Evolutionary conservation across 2,329 filamentous ascomycete species (phyloP).

Genomic region (Herpomyces periplanetae): DNA sequence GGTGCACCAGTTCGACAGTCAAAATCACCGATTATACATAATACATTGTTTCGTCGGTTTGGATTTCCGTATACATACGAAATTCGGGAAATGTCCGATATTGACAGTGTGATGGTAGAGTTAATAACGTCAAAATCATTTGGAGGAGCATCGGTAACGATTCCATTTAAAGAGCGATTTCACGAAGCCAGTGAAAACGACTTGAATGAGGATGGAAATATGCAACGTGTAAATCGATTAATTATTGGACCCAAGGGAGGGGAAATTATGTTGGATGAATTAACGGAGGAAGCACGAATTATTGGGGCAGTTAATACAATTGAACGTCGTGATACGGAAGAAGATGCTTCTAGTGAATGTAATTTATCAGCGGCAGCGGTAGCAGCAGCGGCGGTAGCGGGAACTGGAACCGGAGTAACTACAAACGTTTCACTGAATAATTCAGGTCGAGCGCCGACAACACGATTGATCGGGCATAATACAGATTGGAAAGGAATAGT

Average conservation of each 20-base stretch:
- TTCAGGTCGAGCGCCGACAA: no score
- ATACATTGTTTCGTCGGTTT: conserved; percentile 29
- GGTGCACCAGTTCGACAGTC: conserved; percentile 48
- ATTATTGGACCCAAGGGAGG: conserved; percentile 47
- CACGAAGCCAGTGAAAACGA: no score
- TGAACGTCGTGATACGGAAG: no score
- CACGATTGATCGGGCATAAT: conserved; percentile 46
- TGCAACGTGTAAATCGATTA: no score
- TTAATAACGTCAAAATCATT: conserved; percentile 32
- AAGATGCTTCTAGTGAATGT: no score
- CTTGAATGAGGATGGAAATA: no score
- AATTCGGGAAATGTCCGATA: conserved; percentile 28
- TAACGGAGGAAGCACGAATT: conserved; percentile 32
- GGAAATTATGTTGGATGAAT: conserved; percentile 38
- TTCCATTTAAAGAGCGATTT: conserved; percentile 80
- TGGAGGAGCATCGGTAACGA: conserved; percentile 76
- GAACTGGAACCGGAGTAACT: conserved; percentile 8
- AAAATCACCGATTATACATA: conserved; percentile 59
- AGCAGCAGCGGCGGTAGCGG: conserved; percentile 5
- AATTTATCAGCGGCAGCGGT: no score
- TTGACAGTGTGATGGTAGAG: conserved; percentile 16
- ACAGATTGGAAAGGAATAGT: conserved; percentile 89
- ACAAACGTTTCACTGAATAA: no score
- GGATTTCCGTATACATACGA: conserved; percentile 59
- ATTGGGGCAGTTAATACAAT: conserved; percentile 92